These are phyloP conservation scores for Leccinellum albellum DNA, from an alignment of 768 basidiomycete species.

Conservation along the genomic window DNA sequence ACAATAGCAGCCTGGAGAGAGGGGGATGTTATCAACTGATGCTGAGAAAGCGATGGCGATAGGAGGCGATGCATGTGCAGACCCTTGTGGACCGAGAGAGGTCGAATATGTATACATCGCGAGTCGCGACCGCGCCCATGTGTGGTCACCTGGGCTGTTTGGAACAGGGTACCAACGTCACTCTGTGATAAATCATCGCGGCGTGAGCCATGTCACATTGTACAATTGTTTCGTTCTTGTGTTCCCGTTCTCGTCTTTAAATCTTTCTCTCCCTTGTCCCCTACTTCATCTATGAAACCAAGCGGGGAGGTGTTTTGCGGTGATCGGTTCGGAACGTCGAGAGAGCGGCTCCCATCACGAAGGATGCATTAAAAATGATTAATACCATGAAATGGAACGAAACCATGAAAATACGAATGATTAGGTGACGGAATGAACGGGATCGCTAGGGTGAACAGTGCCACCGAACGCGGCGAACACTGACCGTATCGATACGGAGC, in stretches of 20 bases:
- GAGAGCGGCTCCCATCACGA: background rate
- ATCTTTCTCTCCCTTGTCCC: background rate
- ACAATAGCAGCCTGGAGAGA: background rate
- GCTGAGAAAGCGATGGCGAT: background rate
- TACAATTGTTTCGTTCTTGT: background rate
- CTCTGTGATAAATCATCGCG: background rate
- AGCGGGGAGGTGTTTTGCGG: background rate
- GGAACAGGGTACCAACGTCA: background rate
- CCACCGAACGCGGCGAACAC: background rate
- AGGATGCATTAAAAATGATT: background rate
- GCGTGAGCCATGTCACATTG: background rate
- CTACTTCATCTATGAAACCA: background rate
- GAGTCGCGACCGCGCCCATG: background rate
- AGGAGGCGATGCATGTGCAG: background rate
- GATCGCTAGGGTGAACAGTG: background rate
- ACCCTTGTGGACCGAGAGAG: background rate
- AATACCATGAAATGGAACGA: background rate
- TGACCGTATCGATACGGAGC: background rate
- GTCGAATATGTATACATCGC: background rate
- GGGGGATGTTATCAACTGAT: background rate
- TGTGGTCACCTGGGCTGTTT: background rate
- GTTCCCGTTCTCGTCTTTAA: background rate
- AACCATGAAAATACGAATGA: background rate
- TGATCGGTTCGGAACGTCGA: background rate
- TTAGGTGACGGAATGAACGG: background rate